phyloP scores from a whole-genome alignment of 768 basidiomycete species.

The Phylloporus sp. region DNA sequence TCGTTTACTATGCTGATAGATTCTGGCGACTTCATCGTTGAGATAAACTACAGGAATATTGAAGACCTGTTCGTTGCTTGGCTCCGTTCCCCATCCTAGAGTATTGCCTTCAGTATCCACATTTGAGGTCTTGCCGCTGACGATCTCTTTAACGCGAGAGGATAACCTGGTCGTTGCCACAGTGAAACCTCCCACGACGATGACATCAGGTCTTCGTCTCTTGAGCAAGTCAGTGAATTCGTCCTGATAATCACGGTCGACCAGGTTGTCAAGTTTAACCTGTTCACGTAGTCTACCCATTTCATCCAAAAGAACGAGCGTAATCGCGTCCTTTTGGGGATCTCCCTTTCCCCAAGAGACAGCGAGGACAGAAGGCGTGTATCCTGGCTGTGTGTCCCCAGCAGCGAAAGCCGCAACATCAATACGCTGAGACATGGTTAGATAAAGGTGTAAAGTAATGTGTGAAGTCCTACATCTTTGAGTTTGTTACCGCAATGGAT shows the following conservation, averaged over 20 bases:
- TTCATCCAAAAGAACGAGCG: conserved; percentile 81
- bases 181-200: conserved; percentile 86
- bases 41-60: conserved; percentile 78
- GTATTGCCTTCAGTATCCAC: conserved; percentile 18
- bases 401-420: conserved; percentile 75
- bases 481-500: conserved; percentile 62
- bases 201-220: conserved; percentile 80
- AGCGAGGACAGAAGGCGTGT: conserved; percentile 77
- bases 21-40: conserved; percentile 86
- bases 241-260: conserved; percentile 60
- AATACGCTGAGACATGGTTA: conserved; percentile 54
- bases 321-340: conserved; percentile 84
- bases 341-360: conserved; percentile 96
- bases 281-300: conserved; percentile 90
- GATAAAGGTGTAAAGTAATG: not conserved
- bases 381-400: conserved; percentile 61
- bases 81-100: conserved; percentile 28
- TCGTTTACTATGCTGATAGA: conserved; percentile 89
- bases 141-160: conserved; percentile 57
- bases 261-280: conserved; percentile 82
- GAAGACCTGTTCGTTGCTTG: conserved; percentile 41
- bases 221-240: conserved; percentile 82
- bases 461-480: conserved; percentile 53
- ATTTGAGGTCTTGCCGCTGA: conserved; percentile 31
- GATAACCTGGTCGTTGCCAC: conserved; percentile 73